Evolutionary conservation across 495 filamentous ascomycete genomes (phyloP).

Genomic region (Aspergillus incahuasiensis): DNA sequence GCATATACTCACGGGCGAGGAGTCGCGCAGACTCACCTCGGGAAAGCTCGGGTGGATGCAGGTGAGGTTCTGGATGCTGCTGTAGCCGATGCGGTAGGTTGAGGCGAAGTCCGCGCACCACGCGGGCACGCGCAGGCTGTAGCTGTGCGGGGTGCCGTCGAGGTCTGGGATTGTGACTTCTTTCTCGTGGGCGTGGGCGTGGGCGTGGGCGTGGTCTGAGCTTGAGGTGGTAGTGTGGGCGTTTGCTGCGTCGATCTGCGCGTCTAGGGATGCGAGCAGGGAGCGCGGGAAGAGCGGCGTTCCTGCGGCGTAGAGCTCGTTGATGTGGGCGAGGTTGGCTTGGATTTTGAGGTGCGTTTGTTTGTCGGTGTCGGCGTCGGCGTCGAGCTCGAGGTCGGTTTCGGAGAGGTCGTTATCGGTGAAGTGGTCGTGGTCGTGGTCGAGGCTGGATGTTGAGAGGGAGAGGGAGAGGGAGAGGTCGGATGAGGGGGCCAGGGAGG

Average conservation of each 20-base stretch:
- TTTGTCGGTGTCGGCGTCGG: conserved; percentile 1
- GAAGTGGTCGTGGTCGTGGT: background rate
- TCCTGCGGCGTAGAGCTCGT: conserved; percentile 12
- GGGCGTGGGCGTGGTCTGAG: background rate
- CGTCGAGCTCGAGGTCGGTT: background rate
- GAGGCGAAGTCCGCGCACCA: conserved; percentile 20
- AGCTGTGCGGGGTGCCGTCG: conserved; percentile 12
- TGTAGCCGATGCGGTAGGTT: conserved; percentile 23
- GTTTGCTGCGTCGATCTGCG: conserved; percentile 15
- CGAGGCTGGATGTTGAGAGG: too few species aligned
- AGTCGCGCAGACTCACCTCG: conserved; percentile 13
- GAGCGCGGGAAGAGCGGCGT: conserved; percentile 22
- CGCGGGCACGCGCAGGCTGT: conserved; percentile 15
- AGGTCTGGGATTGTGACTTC: conserved; percentile 12
- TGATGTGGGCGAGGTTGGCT: conserved; percentile 9
- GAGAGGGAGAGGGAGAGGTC: background rate
- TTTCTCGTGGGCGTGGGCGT: background rate
- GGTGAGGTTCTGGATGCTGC: conserved; percentile 18
- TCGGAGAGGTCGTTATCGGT: background rate
- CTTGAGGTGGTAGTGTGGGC: conserved; percentile 5
- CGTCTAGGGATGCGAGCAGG: conserved; percentile 18
- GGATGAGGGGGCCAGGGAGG: background rate
- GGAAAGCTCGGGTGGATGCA: conserved; percentile 16
- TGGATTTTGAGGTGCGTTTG: conserved; percentile 8
- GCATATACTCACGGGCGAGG: conserved; percentile 17